Base-by-base conservation (phyloP, 345 rosid genomes). In the Jatropha curcas region DNA sequence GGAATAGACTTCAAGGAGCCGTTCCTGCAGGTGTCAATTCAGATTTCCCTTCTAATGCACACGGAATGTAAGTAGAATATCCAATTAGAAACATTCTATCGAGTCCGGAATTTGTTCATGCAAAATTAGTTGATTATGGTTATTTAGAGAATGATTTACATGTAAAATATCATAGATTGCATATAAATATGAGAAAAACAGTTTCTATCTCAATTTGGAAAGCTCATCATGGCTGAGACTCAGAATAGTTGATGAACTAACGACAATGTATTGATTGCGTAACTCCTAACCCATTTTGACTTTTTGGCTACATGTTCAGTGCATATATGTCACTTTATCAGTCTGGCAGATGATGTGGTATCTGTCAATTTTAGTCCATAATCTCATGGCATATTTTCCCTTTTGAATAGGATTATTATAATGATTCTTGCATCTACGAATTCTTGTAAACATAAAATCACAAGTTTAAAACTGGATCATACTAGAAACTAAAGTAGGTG, bases 1-100 rank as follows among this genome's bases (percentile, higher is more conserved):
- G 96, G 73, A 95, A 95, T 81, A 95, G 82, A 80, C 91, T 95
- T 82, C 94, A 85, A 70, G 99, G 99, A 78, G 74, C 86, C 74
- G 82, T 95, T 84, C 90, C 88, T 76, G 91, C 88, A 59, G 72
- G 76, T 35, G 75, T 79, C 77, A 67, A 31, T 65, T 53, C 87
- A 25, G 71, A 80, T 67, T 72, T 79, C 58, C 16, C 78, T 2
- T 66, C 84, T 19, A 79, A 68, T 55, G 56, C 67, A 7, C 86
- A 73, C 34, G 87, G 87, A 79, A 81, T 87, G 96, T 88, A 79
- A 86, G 92, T 81, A 69, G 31, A 58, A 56, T 27, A 19, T 73
- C 55, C 67, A 7, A 5, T 56, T 31, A 22, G 7, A 22, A 30
- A 2, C 58, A 7, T 65, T 51, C 52, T 4, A 27, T 19, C 28